Base-by-base conservation (phyloP, 179 eudicot species). In the Beta lomatogona region DNA sequence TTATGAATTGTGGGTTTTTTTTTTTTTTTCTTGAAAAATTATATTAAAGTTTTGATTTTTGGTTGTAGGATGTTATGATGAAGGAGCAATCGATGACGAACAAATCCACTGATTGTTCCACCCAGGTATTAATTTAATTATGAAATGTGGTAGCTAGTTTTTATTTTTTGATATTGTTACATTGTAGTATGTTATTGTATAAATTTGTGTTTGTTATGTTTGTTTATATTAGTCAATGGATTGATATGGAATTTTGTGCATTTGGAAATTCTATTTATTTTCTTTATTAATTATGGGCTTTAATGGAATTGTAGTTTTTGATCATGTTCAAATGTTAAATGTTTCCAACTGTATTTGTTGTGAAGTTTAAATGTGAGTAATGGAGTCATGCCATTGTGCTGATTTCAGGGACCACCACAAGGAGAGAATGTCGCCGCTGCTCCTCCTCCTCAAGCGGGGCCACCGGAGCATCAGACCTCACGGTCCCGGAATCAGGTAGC, bases 381-480 rank as follows among this genome's bases (percentile, higher is more conserved):
- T 76, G 71, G 41, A 70, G n/a, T 67, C 44, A 44, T 55, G 59
- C 15, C 52, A 50, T 22, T 70, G 67, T 71, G 76, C 19, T 83
- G 71, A 55, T 80, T 83, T 71, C 67, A 88, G 91, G 89, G 75
- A 57, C 50, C 79, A 61, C 73, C 70, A 71, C 89, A 83, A 45
- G 89, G 87, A 70, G 91, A 88, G 50, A 76, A 79, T 86, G 79
- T 58, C 57, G 52, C 77, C 16, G 59, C 78, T 31, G 46, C 28
- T 57, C 25, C 82, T 22, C 54, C 81, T 58, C 73, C 88, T 76
- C 86, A 80, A 50, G 45, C 83, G 12, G 87, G 83, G 65, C 78
- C 86, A 66, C 82, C 84, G 5, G 91, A 88, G 41, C 82, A 78
- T 71, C 91, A 86, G 85, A 41, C 73, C 2, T 86, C 89, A 9